A percentile compares a stretch with the other conserved stretches of the same genome.
These are phyloP conservation scores for Sugiyamaella pinicola DNA, from an alignment of 1,139 yeast species.

Conservation along the genomic window DNA sequence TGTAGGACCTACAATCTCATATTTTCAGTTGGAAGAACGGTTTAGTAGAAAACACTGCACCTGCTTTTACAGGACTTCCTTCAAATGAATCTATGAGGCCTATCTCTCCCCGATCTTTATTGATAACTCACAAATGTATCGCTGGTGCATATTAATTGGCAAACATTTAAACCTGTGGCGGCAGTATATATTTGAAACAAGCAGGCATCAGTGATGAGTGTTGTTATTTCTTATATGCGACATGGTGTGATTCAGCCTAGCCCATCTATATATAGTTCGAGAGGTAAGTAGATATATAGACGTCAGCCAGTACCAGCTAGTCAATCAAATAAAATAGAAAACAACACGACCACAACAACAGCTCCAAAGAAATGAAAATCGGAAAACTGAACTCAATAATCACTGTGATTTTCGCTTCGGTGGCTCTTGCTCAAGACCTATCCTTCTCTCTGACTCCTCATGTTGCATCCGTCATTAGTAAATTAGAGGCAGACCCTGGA, in stretches of 20 bases:
- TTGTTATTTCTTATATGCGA: not conserved
- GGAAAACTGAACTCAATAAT: not conserved
- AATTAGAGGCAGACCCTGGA: conserved; percentile 25
- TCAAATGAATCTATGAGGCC: too few relatives aligned
- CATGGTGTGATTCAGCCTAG: not conserved
- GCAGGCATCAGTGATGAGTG: not conserved
- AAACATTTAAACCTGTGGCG: not conserved
- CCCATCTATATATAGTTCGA: too few relatives aligned
- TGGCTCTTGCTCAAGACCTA: not conserved
- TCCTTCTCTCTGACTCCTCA: conserved; percentile 11
- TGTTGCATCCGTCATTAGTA: conserved; percentile 17
- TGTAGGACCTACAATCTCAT: too few relatives aligned
- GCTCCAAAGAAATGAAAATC: not conserved
- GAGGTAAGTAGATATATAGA: not conserved
- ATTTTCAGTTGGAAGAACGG: too few relatives aligned
- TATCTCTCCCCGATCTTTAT: too few relatives aligned
- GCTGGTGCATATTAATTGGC: not conserved
- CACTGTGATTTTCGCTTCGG: not conserved
- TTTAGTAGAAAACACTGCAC: too few relatives aligned
- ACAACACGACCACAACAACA: not conserved
- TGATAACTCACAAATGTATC: too few relatives aligned
- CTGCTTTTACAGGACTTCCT: too few relatives aligned
- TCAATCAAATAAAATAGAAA: not conserved
- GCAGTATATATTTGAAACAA: not conserved
- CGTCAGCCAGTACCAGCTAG: too few relatives aligned